Conservation (phyloP, 768 basidiomycete species). For the Phylloporus scabripes region DNA sequence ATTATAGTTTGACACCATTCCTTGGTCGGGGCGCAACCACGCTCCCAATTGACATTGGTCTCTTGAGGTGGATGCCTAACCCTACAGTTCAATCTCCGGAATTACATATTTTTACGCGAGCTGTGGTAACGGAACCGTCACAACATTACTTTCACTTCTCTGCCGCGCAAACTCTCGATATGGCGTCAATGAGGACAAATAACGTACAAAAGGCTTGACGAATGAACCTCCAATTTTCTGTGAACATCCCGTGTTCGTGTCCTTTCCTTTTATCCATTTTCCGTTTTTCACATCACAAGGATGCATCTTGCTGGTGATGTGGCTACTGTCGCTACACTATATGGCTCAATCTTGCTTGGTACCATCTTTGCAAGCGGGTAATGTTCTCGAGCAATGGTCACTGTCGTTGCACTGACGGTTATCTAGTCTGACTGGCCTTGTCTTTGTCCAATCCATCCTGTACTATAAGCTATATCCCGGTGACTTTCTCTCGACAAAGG, state of each 20-base stretch:
- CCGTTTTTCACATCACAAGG: background rate
- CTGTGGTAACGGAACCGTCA: conserved; percentile 12
- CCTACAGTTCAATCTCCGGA: background rate
- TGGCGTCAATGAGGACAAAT: conserved; percentile 29
- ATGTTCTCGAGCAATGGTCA: background rate
- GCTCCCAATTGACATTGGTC: background rate
- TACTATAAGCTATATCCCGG: conserved; percentile 30
- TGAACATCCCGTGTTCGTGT: conserved; percentile 27
- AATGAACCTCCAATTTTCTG: conserved; percentile 1
- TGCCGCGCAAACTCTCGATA: conserved; percentile 11
- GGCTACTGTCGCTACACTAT: conserved; percentile 25
- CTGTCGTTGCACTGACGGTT: conserved; percentile 4
- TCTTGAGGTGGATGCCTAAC: background rate
- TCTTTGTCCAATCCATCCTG: conserved; percentile 28
- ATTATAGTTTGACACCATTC: background rate
- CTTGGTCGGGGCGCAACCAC: too few relatives aligned
- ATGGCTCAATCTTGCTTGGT: conserved; percentile 29
- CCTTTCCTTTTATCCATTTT: conserved; percentile 21
- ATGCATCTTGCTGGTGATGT: conserved; percentile 28
- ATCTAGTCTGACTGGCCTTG: conserved; percentile 27
- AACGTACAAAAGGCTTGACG: conserved; percentile 28
- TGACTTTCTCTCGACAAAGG: conserved; percentile 24
- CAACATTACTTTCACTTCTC: conserved; percentile 6
- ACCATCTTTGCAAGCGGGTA: conserved; percentile 29
- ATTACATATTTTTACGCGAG: background rate